Base-by-base conservation (phyloP, 805 yeast species). In the Metschnikowia aberdeeniae region DNA sequence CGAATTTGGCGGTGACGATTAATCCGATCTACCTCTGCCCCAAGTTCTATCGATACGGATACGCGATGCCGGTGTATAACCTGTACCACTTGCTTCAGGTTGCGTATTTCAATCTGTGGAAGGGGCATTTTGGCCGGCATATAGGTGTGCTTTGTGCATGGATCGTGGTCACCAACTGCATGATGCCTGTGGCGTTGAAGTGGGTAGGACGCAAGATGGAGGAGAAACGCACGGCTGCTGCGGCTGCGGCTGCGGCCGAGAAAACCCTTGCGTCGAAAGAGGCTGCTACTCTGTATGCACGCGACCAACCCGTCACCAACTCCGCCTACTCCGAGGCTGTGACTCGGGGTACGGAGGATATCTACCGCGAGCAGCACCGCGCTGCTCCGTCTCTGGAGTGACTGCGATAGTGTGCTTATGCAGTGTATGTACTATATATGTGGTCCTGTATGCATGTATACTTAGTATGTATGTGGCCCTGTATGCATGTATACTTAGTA, bases 31-130 rank as follows among this genome's bases (percentile, higher is more conserved):
- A 55, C 9, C 52, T 68, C 34, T 52, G 57, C 42, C 70, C 74
- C 0, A 42, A 40, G 6, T 61, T 68, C 37, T 66, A 57, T 46
- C 49, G 66, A 34, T 66, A 59, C 46, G 74, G 74, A 3, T 68
- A 67, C 52, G 72, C 68, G 10, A 49, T 68, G 55, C 72, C 71
- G 5, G 65, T 66, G 11, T 44, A 48, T 19, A 58, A 58, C 44
- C 55, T 67, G 1, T 66, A 66, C 47, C 60, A 61, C 20, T 52
- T 63, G 35, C 46, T 66, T 47, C 64, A 62, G 28, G 66, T 62
- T 9, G 68, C 63, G 1, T 64, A 57, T 39, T 65, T 66, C 43
- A 43, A 66, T 46, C 44, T 64, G 5, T 66, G 63, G 62, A 66
- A 66, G 50, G 71, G 71, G 3, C 41, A 58, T 31, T 49, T 66